These are phyloP conservation scores for Pythium coloratum DNA, from an alignment of 352 stramenopile species.

Conservation along the genomic window DNA sequence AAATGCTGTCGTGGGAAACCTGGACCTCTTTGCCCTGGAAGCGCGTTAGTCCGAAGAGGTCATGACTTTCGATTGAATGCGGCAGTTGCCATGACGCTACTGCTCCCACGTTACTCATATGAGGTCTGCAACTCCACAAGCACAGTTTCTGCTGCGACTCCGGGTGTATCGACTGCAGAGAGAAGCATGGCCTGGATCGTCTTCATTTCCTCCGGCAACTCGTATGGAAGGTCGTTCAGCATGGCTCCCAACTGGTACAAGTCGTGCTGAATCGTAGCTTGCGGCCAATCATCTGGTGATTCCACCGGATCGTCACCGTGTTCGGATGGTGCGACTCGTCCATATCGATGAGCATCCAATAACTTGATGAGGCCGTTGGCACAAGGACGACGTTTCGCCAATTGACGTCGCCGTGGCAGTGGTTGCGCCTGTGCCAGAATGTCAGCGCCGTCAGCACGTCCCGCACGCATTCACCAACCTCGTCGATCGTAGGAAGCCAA, in stretches of 20 bases:
- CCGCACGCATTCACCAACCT: conserved; percentile 3
- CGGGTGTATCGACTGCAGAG: background rate
- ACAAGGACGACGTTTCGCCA: conserved; percentile 31
- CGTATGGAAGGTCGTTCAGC: background rate
- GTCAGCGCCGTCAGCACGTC: conserved; percentile 24
- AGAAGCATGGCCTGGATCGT: background rate
- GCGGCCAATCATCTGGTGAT: conserved; percentile 9
- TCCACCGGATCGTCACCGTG: conserved; percentile 11
- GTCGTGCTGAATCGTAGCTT: conserved; percentile 16
- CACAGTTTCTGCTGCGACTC: no score
- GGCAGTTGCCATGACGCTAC: no score
- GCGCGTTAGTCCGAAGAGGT: no score
- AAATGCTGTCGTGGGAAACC: no score
- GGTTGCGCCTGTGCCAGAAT: conserved; percentile 19
- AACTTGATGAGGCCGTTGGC: background rate
- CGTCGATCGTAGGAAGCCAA: background rate
- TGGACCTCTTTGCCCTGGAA: no score
- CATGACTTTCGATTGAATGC: no score
- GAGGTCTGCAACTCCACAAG: no score
- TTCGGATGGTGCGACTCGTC: conserved; percentile 6
- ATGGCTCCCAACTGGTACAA: conserved; percentile 15
- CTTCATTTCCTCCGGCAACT: background rate
- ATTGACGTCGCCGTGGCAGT: conserved; percentile 27
- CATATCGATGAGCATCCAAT: conserved; percentile 26
- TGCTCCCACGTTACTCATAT: no score